Base-by-base conservation (phyloP, 495 filamentous ascomycete genomes). In the Neurospora tetrasperma region DNA sequence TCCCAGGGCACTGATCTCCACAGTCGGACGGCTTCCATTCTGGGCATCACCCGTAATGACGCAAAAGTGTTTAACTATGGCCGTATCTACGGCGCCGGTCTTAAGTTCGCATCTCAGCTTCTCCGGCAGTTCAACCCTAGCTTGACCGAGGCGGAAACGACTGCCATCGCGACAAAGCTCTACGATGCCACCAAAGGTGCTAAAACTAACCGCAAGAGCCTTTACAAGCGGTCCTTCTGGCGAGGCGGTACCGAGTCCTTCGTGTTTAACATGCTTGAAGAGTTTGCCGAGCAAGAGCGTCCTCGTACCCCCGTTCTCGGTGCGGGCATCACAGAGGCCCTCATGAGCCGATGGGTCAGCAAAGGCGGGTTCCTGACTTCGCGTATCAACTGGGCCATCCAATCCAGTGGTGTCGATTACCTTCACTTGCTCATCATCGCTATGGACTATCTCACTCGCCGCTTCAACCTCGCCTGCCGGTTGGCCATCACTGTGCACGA, bases 41-140 rank as follows among this genome's bases (percentile, higher is more conserved):
- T 99, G 4, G 94, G 94, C 14, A 99, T 98, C 74, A 95, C 92
- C 1, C 89, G 96, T 42, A 96, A 97, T 75, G 90, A 97, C 79
- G 96, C 96, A 23, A 99, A 99, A 79, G 89, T 99, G 5, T 99
- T 99, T 84, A 99, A 98, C 80, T 99, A 98, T 77, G 96, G 96
- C 12, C 93, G 96, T 35, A 99, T 99, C 69, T 99, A 99, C 77
- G 96, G 96, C 43, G 96, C 96, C 43, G 96, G 96, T 10, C 84
- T 97, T 69, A 97, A 93, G 75, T 99, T 98, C 80, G 96, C 96
- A 4, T 90, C 91, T 18, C 94, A 92, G 11, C 84, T 99, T 4
- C 87, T 99, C 31, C 88, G 93, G 23, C 94, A 98, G 77, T 99
- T 98, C 82, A 98, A 98, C 76, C 93, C 96, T 12, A 84, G 79